Base-by-base conservation (phyloP, 768 basidiomycete species). In the Phlegmacium glaucopus region DNA sequence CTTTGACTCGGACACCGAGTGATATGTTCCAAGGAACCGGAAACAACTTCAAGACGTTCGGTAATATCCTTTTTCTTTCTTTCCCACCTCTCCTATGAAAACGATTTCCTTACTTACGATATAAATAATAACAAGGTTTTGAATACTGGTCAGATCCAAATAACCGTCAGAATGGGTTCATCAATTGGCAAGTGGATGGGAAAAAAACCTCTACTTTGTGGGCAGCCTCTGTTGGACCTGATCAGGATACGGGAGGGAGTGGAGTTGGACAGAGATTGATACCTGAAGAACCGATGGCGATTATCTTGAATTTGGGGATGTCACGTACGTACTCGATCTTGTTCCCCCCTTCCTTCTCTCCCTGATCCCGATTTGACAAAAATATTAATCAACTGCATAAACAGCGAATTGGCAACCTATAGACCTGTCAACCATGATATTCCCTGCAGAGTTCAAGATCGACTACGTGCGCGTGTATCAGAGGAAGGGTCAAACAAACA, bases 391-490 rank as follows among this genome's bases (percentile, higher is more conserved):
- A 5, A 22, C 22, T 22, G 22, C 5, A 3, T 3, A 44, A 28
- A 25, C 58, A 75, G 81, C 72, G 27, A 82, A 79, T 54, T 92
- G 90, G 81, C 87, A 90, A 51, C 65, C 66, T 3, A 73, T 75
- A 50, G 76, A 84, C 45, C 48, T 74, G 35, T 45, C 68, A 17
- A 75, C 83, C 36, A 73, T 90, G 72, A 62, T 65, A 17, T 89
- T 88, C 74, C 88, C 88, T 0, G 77, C 81, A 1, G 78, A 82
- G 54, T 75, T 90, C 71, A 69, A 76, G 34, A 66, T 91, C 30
- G 88, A 93, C 62, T 92, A 90, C 60, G 82, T 92, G 34, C 76
- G 90, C 18, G 85, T 93, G 15, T 93, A 90, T 62, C 89, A 90
- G 64, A 66, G 80, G 42, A 71, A 75, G 52, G 79, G 76, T 3